phyloP scores from a whole-genome alignment of 345 rosid species.

The Linum usitatissimum region DNA sequence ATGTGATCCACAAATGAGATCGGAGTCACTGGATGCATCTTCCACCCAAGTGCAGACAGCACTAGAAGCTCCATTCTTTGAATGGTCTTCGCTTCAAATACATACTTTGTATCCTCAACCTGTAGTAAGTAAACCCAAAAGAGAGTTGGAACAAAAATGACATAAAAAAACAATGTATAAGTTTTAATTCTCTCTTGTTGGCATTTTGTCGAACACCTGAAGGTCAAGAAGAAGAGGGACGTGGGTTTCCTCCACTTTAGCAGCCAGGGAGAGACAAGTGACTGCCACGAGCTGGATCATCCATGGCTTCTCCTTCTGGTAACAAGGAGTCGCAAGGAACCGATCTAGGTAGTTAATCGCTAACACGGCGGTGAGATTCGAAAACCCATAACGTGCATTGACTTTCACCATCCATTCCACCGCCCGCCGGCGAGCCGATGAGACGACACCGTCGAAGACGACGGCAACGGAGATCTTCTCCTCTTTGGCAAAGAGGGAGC shows the following conservation, averaged over 20 bases:
- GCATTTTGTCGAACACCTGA: slow-evolving; percentile 13
- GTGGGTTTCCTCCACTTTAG: slow-evolving; percentile 27
- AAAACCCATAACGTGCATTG: slow-evolving; percentile 18
- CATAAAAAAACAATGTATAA: background rate
- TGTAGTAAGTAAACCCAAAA: background rate
- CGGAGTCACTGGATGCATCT: slow-evolving; percentile 29
- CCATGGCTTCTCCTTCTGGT: slow-evolving; percentile 21
- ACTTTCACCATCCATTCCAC: slow-evolving; percentile 23
- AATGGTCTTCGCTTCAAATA: slow-evolving; percentile 24
- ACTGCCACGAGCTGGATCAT: slow-evolving; percentile 26
- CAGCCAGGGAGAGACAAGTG: slow-evolving; percentile 28
- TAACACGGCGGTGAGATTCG: slow-evolving; percentile 17
- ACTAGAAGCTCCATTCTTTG: slow-evolving; percentile 29
- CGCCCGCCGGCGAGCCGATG: slow-evolving; percentile 13
- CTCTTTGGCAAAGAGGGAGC: background rate
- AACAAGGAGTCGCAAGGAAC: slow-evolving; percentile 14
- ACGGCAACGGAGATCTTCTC: background rate
- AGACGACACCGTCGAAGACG: background rate
- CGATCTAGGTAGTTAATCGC: slow-evolving; percentile 22
- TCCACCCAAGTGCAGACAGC: slow-evolving; percentile 25
- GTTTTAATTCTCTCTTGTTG: background rate
- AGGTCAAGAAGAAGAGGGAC: slow-evolving; percentile 25
- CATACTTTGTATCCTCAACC: slow-evolving; percentile 19
- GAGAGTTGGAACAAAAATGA: no score
- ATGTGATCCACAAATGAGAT: slow-evolving; percentile 25